A percentile compares a stretch with the other conserved stretches of the same genome.
phyloP scores from a whole-genome alignment of 176 grass and related monocot species.

The Avena atlantica region DNA sequence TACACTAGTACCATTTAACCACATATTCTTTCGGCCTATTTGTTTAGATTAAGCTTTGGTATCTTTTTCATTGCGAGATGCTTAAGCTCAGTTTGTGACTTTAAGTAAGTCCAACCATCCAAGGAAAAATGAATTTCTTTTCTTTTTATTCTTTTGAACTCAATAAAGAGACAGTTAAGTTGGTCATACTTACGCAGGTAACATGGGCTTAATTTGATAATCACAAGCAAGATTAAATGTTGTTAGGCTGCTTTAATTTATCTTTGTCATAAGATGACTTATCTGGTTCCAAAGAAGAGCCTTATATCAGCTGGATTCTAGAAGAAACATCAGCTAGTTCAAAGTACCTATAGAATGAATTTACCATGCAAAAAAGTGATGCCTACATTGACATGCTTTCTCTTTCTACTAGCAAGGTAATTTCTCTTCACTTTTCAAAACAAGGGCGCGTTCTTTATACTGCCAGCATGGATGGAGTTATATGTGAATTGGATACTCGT shows the following conservation, averaged over 20 bases:
- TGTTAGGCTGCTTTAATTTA: neutral
- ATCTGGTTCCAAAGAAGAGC: neutral
- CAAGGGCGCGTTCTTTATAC: constrained; percentile 49
- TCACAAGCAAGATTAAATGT: constrained; percentile 19
- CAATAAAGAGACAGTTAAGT: constrained; percentile 13
- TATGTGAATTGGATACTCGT: constrained; percentile 52
- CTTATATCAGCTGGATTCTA: neutral
- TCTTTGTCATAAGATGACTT: neutral
- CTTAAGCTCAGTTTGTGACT: constrained; percentile 23
- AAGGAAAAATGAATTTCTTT: neutral
- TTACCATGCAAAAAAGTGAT: neutral
- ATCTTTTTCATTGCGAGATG: neutral
- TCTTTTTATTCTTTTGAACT: neutral
- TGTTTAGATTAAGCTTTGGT: neutral
- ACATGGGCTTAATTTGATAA: constrained; percentile 25
- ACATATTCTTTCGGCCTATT: neutral
- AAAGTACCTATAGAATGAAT: neutral
- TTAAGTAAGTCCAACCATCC: constrained; percentile 14
- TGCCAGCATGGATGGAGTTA: constrained; percentile 46
- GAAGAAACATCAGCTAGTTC: constrained; percentile 15
- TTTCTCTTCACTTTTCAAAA: constrained; percentile 54
- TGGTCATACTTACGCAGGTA: constrained; percentile 4
- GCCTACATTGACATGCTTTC: constrained; percentile 31
- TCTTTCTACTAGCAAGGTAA: constrained; percentile 51
- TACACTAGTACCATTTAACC: neutral